Evolutionary conservation across 441 rosid species (phyloP).

Genomic region (Biscutella laevigata): DNA sequence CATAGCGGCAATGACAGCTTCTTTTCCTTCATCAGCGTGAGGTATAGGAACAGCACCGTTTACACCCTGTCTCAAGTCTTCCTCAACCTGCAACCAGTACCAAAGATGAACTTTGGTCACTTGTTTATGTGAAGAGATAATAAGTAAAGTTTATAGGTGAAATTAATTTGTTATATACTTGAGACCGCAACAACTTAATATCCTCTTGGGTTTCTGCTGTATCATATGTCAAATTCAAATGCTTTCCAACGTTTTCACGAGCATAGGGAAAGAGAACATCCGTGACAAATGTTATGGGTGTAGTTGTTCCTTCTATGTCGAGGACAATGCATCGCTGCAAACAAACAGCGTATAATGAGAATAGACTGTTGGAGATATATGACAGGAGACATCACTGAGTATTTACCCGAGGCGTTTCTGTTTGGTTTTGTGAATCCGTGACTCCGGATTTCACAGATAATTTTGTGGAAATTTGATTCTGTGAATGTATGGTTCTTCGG

Average conservation of each 20-base stretch:
- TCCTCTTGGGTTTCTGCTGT: slow-evolving; percentile 74
- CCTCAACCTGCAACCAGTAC: slow-evolving; percentile 48
- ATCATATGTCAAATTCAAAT: slow-evolving; percentile 57
- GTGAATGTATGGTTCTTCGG: slow-evolving; percentile 29
- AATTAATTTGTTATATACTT: slow-evolving; percentile 36
- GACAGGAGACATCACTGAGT: neutral
- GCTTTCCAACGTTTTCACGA: slow-evolving; percentile 75
- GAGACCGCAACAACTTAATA: slow-evolving; percentile 59
- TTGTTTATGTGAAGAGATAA: neutral
- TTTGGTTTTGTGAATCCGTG: slow-evolving; percentile 35
- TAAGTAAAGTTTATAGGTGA: neutral
- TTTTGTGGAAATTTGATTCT: slow-evolving; percentile 24
- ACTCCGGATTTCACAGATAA: slow-evolving; percentile 32
- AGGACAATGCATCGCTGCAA: slow-evolving; percentile 76
- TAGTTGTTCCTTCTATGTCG: slow-evolving; percentile 94
- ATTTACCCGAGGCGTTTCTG: slow-evolving; percentile 41
- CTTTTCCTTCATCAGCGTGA: slow-evolving; percentile 57
- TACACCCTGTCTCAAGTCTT: slow-evolving; percentile 65
- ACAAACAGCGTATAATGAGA: slow-evolving; percentile 18
- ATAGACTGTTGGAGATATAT: neutral
- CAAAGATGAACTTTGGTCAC: slow-evolving; percentile 16
- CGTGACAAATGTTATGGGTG: slow-evolving; percentile 84
- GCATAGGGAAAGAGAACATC: slow-evolving; percentile 94
- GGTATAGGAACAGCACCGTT: slow-evolving; percentile 63
- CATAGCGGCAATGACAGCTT: slow-evolving; percentile 68